phyloP scores from a whole-genome alignment of 306 rosid species.

The Glycine soja region DNA sequence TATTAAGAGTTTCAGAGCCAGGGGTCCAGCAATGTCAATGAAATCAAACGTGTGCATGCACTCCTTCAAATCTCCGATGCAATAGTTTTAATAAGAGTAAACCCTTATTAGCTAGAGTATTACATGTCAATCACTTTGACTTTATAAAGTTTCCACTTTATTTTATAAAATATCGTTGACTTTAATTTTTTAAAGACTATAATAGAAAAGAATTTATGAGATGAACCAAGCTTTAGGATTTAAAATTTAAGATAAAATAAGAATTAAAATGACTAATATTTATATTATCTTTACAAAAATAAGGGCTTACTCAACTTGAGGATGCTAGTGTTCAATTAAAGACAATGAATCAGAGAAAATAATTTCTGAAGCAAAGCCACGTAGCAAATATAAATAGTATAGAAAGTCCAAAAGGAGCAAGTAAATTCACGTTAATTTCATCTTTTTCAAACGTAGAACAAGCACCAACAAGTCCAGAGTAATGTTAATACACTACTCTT shows the following conservation, averaged over 20 bases:
- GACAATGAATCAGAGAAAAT: background rate
- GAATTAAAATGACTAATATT: background rate
- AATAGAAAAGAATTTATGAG: background rate
- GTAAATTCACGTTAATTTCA: background rate
- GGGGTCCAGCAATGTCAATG: background rate
- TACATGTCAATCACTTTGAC: background rate
- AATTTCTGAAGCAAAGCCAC: background rate
- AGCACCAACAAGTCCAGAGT: background rate
- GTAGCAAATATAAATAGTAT: background rate
- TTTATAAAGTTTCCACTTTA: background rate
- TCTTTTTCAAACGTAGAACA: background rate
- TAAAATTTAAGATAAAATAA: background rate
- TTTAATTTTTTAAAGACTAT: background rate
- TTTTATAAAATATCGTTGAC: background rate
- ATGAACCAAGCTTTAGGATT: background rate
- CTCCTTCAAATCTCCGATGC: background rate
- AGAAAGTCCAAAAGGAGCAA: background rate
- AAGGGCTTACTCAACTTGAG: background rate
- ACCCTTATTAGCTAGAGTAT: background rate
- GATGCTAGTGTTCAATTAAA: background rate
- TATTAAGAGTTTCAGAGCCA: background rate
- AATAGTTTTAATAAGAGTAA: background rate
- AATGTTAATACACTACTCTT: conserved; percentile 35
- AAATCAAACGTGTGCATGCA: conserved; percentile 27
- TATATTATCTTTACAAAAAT: too few relatives aligned